These are phyloP conservation scores for Suhomyces terraborum DNA, from an alignment of 1,139 yeast species.

Conservation along the genomic window DNA sequence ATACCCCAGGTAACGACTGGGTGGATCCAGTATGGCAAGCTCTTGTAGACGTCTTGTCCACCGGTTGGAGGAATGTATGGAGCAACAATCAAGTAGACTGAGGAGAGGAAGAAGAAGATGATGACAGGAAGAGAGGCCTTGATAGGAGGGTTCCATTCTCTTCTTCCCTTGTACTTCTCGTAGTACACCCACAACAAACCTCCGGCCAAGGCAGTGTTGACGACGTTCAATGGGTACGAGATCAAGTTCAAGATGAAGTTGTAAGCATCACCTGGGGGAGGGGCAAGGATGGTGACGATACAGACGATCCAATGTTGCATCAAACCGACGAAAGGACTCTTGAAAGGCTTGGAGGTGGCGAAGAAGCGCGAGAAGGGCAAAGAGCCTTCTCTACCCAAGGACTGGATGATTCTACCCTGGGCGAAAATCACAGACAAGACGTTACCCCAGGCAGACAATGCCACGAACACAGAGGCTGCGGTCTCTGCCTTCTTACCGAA, in stretches of 20 bases:
- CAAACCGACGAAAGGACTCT: slow-evolving; percentile 56
- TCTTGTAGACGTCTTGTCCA: slow-evolving; percentile 66
- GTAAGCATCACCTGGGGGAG: slow-evolving; percentile 54
- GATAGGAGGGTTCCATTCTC: slow-evolving; percentile 75
- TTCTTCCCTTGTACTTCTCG: slow-evolving; percentile 51
- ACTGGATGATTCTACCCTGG: slow-evolving; percentile 53
- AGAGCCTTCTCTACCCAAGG: slow-evolving; percentile 51
- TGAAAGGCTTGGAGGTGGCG: slow-evolving; percentile 47
- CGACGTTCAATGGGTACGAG: slow-evolving; percentile 53
- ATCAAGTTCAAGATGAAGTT: slow-evolving; percentile 51
- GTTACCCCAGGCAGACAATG: slow-evolving; percentile 52
- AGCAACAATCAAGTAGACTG: slow-evolving; percentile 71
- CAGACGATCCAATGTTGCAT: slow-evolving; percentile 59
- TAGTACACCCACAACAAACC: slow-evolving; percentile 47
- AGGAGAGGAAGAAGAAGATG: slow-evolving; percentile 64
- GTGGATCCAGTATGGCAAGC: slow-evolving; percentile 76
- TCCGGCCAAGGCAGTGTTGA: slow-evolving; percentile 47
- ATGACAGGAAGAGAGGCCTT: slow-evolving; percentile 66
- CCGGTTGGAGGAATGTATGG: slow-evolving; percentile 78
- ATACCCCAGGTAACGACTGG: slow-evolving; percentile 84
- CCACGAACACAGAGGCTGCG: slow-evolving; percentile 53
- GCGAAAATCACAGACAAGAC: slow-evolving; percentile 51
- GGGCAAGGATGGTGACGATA: slow-evolving; percentile 49
- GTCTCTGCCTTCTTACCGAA: slow-evolving; percentile 49
- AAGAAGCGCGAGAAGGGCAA: slow-evolving; percentile 50